A percentile compares a stretch with the other conserved stretches of the same genome.
These are phyloP conservation scores for Dryas alaskensis DNA, from an alignment of 306 rosid species.

Conservation along the genomic window DNA sequence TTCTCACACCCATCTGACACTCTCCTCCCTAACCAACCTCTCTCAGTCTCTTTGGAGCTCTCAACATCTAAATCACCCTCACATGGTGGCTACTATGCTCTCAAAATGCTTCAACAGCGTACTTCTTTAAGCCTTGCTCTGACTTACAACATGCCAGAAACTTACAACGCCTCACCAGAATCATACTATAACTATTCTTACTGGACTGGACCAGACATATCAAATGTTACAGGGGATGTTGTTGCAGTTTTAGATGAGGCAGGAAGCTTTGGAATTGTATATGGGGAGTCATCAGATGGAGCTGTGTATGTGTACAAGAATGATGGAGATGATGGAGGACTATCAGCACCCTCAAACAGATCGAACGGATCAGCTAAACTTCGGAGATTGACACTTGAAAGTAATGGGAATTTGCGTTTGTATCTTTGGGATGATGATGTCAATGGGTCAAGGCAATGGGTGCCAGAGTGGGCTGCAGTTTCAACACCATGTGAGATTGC, in stretches of 20 bases:
- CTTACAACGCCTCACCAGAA: constrained; percentile 42
- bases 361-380: constrained; percentile 40
- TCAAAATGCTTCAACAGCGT: constrained; percentile 87
- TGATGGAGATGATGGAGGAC: constrained; percentile 62
- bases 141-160: constrained; percentile 68
- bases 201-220: constrained; percentile 82
- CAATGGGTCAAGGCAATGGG: constrained; percentile 87
- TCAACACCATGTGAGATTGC: constrained; percentile 89
- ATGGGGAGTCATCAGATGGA: constrained; percentile 76
- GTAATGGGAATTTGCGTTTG: constrained; percentile 69
- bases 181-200: constrained; percentile 71
- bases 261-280: constrained; percentile 89
- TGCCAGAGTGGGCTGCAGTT: constrained; percentile 92
- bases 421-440: constrained; percentile 81
- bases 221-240: constrained; percentile 84
- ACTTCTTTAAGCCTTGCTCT: constrained; percentile 76
- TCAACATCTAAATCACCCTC: constrained; percentile 66
- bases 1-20: constrained; percentile 90
- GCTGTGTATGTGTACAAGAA: constrained; percentile 84
- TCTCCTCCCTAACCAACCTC: constrained; percentile 85
- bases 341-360: constrained; percentile 49
- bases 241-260: constrained; percentile 70
- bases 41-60: constrained; percentile 67
- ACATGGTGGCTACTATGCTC: constrained; percentile 75
- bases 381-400: constrained; percentile 64